These are phyloP conservation scores for Penstemon eatonii DNA, from an alignment of 257 asterid species.

Conservation along the genomic window DNA sequence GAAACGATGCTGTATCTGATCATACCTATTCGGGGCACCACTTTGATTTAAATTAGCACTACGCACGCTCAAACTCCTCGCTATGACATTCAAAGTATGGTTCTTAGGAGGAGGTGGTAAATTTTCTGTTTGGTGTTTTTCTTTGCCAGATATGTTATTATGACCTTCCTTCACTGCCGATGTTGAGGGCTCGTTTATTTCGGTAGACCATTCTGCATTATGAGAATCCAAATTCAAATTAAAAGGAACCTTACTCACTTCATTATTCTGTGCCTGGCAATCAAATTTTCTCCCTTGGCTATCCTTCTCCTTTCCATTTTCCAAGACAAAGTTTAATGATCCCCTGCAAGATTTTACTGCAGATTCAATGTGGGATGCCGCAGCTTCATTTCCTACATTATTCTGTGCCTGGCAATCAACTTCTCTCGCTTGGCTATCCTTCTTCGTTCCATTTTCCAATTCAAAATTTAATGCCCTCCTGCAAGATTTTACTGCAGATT, in stretches of 20 bases:
- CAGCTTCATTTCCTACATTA: conserved; percentile 37
- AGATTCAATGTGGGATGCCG: conserved; percentile 33
- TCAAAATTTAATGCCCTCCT: conserved; percentile 64
- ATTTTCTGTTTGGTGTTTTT: conserved; percentile 30
- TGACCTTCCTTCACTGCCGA: conserved; percentile 32
- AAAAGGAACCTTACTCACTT: conserved; percentile 35
- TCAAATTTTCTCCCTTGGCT: conserved; percentile 32
- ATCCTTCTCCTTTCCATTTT: conserved; percentile 36
- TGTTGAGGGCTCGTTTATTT: conserved; percentile 31
- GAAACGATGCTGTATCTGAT: conserved; percentile 39
- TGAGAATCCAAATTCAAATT: conserved; percentile 44
- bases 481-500: conserved; percentile 51
- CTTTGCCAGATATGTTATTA: conserved; percentile 26
- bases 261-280: conserved; percentile 33
- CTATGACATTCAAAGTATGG: conserved; percentile 59
- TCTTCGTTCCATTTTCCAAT: conserved; percentile 36
- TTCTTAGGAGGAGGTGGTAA: conserved; percentile 36
- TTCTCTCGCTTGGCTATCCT: conserved; percentile 34
- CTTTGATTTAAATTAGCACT: conserved; percentile 37
- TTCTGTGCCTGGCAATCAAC: conserved; percentile 31
- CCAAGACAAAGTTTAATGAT: conserved; percentile 57
- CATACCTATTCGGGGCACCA: conserved; percentile 27
- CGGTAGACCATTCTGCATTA: conserved; percentile 34
- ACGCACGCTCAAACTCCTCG: conserved; percentile 48
- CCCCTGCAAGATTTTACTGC: conserved; percentile 59